Base-by-base conservation (phyloP, 2,329 filamentous ascomycete genomes). In the Plectosphaerella cucumerina region DNA sequence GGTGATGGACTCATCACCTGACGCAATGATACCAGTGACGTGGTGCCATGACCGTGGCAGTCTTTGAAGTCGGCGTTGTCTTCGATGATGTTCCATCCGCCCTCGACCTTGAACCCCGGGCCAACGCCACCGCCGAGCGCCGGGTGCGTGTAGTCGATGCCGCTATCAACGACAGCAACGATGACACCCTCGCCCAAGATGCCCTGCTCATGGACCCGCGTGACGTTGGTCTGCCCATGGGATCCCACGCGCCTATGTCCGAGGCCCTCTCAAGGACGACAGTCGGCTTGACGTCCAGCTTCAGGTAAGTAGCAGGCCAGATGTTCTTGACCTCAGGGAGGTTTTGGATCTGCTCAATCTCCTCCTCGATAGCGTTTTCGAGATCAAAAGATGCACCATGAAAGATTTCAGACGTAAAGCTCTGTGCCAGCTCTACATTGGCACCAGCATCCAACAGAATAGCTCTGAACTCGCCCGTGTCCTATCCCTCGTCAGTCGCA, bases 81-180 rank as follows among this genome's bases (percentile, higher is more conserved):
- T 2, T 72, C 75, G 10, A 73, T 66, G 48, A 78, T 65, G 51
- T 78, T 75, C 50, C 69, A 72, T 2, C 77, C 77, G 49, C 68
- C 69, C 11, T 67, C 64, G 12, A 81, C 69, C 33, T 77, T 65
- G 57, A 69, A 77, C 0, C 74, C 76, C 9, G 66, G 56, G 2
- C 78, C 78, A 54, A 80, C 80, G 41, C 76, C 74, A 3, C 75
- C 76, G 14, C 78, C 78, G 1, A 81, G 69, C 14, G 74, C 72
- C 6, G 75, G 75, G 50, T 77, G 76, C 8, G 59, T 67, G 58
- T 80, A 79, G 57, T 81, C 77, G 31, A 79, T 63, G 23, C 70
- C 70, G 18, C 60, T 66, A 47, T 70, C 67, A n/a, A 70, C 58
- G 15, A 57, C 23, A 2, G 50, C 52, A 2, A 54, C 33, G 3